Conservation (phyloP, 805 yeast species). For the Debaryomyces hansenii region DNA sequence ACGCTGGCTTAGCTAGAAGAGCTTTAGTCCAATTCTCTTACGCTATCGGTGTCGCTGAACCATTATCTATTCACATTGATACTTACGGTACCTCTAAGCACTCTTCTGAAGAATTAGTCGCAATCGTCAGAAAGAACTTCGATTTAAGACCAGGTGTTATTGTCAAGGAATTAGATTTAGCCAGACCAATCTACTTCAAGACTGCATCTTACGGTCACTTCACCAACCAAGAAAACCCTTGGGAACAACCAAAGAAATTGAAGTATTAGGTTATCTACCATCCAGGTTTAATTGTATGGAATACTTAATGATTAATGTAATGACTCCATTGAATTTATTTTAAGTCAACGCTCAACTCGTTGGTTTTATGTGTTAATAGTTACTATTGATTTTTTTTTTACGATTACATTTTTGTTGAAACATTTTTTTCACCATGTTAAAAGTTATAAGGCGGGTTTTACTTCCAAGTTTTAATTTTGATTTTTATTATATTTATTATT, state of each 20-base stretch:
- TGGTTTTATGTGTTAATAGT: conserved; percentile 18
- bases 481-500: conserved; percentile 15
- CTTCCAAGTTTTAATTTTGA: conserved; percentile 18
- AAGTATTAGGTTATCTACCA: conserved; percentile 42
- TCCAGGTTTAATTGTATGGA: conserved; percentile 6
- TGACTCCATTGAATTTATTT: conserved; percentile 28
- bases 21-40: conserved; percentile 97
- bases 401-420: conserved; percentile 12
- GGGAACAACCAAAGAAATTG: conserved; percentile 95
- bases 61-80: conserved; percentile 95
- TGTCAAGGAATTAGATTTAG: conserved; percentile 94
- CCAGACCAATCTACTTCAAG: conserved; percentile 98
- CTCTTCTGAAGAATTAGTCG: conserved; percentile 87
- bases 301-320: conserved; percentile 43
- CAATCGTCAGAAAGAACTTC: conserved; percentile 88
- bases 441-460: conserved; percentile 11
- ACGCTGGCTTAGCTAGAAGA: conserved; percentile 94
- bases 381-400: conserved; percentile 12
- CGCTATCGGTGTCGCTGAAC: conserved; percentile 99
- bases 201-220: conserved; percentile 99
- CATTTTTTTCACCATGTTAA: conserved; percentile 1
- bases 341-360: conserved; percentile 49
- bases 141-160: conserved; percentile 99
- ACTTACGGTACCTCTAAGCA: conserved; percentile 96
- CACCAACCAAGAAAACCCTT: conserved; percentile 97